A percentile compares a stretch with the other conserved stretches of the same genome.
These are phyloP conservation scores for Termitomyces sp. DNA, from an alignment of 768 basidiomycete genomes.

Conservation along the genomic window DNA sequence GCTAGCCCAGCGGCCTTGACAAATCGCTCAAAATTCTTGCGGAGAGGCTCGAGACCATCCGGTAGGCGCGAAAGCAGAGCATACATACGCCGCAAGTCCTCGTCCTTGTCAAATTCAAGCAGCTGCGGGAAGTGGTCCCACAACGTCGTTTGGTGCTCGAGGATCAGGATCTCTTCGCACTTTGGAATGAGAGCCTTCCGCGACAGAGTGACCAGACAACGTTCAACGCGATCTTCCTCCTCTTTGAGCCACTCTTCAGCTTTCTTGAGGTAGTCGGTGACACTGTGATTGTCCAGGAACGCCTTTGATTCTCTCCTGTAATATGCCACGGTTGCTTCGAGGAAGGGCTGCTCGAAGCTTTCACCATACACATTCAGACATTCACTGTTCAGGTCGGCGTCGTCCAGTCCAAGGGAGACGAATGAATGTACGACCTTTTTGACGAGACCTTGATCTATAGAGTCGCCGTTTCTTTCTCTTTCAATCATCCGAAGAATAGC, in stretches of 20 bases:
- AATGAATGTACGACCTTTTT: conserved; percentile 96
- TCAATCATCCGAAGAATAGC: conserved; percentile 90
- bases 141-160: conserved; percentile 78
- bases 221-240: conserved; percentile 92
- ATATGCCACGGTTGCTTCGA: conserved; percentile 82
- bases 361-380: conserved; percentile 92
- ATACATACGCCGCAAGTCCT: conserved; percentile 95
- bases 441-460: conserved; percentile 86
- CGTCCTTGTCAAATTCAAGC: conserved; percentile 90
- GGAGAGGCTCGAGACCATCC: conserved; percentile 84
- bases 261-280: conserved; percentile 93
- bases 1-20: conserved; percentile 87
- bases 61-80: conserved; percentile 84
- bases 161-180: conserved; percentile 91
- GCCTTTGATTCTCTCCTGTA: conserved; percentile 90
- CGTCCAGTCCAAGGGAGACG: conserved; percentile 91
- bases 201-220: conserved; percentile 87
- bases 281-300: conserved; percentile 82
- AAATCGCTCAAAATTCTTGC: conserved; percentile 91
- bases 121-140: conserved; percentile 90
- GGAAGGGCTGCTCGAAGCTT: conserved; percentile 86
- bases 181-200: conserved; percentile 72
- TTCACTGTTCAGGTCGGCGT: conserved; percentile 85
- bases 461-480: conserved; percentile 89
- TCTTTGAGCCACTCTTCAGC: conserved; percentile 90